phyloP scores from a whole-genome alignment of 768 basidiomycete species.

The Lenzites betulinus region DNA sequence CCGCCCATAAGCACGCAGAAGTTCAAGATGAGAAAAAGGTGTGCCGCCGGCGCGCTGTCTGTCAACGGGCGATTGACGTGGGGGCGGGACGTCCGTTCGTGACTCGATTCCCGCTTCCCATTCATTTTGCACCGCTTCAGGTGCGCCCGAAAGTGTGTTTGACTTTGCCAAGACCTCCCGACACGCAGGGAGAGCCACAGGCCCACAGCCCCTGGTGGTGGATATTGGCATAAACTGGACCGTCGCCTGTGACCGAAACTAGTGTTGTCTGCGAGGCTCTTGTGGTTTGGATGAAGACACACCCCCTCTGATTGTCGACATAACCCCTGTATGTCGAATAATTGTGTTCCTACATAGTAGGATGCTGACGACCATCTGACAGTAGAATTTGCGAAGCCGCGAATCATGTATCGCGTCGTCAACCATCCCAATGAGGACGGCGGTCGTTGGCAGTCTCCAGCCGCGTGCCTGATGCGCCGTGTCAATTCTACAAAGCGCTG shows the following conservation, averaged over 20 bases:
- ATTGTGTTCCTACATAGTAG: no score
- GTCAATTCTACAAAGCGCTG: background rate
- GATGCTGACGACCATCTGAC: no score
- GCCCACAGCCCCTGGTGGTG: no score
- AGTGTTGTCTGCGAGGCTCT: no score
- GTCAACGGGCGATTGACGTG: background rate
- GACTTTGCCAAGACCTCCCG: background rate
- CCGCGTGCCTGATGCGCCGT: background rate
- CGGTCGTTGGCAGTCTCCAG: background rate
- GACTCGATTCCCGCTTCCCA: background rate
- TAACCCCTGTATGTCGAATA: no score
- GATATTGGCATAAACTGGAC: background rate
- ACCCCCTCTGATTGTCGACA: no score
- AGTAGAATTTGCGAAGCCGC: background rate
- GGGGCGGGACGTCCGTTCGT: background rate
- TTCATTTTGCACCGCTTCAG: background rate
- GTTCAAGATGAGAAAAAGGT: background rate
- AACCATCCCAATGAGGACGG: background rate
- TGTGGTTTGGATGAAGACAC: no score
- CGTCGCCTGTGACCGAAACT: no score
- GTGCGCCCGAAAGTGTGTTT: background rate
- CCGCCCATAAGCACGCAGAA: background rate
- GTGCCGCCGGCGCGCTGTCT: background rate
- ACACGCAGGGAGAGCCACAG: no score
- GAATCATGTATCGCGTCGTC: background rate